Base-by-base conservation (phyloP, 345 rosid genomes). In the Hibiscus syriacus region DNA sequence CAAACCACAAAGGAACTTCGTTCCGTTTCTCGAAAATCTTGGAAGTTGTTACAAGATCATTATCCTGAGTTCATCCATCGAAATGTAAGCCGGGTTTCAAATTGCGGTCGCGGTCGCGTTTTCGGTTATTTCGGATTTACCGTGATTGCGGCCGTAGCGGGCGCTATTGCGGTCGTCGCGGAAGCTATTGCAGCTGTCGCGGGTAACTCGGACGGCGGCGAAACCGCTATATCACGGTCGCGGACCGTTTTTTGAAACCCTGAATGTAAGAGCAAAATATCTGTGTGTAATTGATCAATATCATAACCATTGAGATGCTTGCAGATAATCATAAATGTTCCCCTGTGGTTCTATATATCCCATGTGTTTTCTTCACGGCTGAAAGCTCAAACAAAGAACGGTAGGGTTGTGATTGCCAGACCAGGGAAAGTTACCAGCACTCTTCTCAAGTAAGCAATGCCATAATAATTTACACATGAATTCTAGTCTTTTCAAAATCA, bases 321-420 rank as follows among this genome's bases (percentile, higher is more conserved):
- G 57, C 69, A 49, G 69, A 81, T 84, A 59, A n/a, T 87, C 60
- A 71, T 87, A 65, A 85, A 87, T 61, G 86, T 81, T 10, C 87
- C 90, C 9, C 80, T 87, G 12, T 82, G 88, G 88, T 84, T 74
- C 79, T 82, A 82, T 61, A 70, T 80, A 2, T 80, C 71, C 50
- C 88, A 77, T 45, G 39, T 58, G 19, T 62, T 85, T 63, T 64
- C 65, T 5, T 69, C 76, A 27, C 75, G 73, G 72, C 36, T 87
- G 52, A 45, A 66, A 23, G 72, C 49, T 43, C 79, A 54, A 32
- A 77, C 69, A 62, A 19, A 66, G 4, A 76, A 67, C n/a, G 54
- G 48, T 64, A 82, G 80, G 70, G 68, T 84, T 61, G 66, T 81
- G 55, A 72, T 85, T 65, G 80, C 77, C 32, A 75, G 90, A 70